Evolutionary conservation across 108 stramenopile species (phyloP), one percentile per base, ranked within the genome.

Genomic region (Cylindrotheca closterium): DNA sequence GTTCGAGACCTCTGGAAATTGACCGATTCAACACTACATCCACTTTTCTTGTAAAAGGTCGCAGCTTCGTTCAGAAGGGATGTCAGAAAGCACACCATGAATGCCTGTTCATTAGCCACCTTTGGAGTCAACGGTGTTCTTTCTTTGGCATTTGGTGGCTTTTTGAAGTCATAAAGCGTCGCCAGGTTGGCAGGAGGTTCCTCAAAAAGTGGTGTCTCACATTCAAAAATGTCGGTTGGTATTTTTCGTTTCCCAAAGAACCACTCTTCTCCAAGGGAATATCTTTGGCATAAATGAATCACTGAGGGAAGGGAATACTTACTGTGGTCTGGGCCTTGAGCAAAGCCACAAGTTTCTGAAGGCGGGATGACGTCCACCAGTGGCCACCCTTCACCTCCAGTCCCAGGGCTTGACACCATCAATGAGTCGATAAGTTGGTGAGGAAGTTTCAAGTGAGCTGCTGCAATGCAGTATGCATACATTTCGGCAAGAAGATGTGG

Each of bases 391-490:
- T 95, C 94, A 21, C 54, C 55, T 22, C 49, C 45, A 10, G 42
- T 56, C 33, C 27, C 33, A 51, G 72, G 73, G n/a, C 59, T 37
- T 21, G 81, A 83, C 7, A 91, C 74, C 82, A 89, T 91, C 60
- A 88, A 80, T 27, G 85, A 75, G 28, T 77, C 57, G 25, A 89
- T 67, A 8, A 83, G 61, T 25, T 79, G 77, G 68, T 91, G 86
- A 5, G 82, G 82, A n/a, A 95, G 64, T 23, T 80, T 55, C 42
- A 79, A 48, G 54, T 92, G 86, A 3, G 88, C 92, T 4, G 92
- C 90, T 5, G 94, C 95, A 25, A 93, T 66, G 49, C 75, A 81
- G 53, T 78, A 92, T 5, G 83, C 95, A 67, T 82, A 64, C 78
- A 85, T 77, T 73, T 79, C 75, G 3, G 78, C 74, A 68, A 81